These are phyloP conservation scores for Sphagnum fallax DNA, from an alignment of 228 moss, liverwort and hornwort species.

Conservation along the genomic window DNA sequence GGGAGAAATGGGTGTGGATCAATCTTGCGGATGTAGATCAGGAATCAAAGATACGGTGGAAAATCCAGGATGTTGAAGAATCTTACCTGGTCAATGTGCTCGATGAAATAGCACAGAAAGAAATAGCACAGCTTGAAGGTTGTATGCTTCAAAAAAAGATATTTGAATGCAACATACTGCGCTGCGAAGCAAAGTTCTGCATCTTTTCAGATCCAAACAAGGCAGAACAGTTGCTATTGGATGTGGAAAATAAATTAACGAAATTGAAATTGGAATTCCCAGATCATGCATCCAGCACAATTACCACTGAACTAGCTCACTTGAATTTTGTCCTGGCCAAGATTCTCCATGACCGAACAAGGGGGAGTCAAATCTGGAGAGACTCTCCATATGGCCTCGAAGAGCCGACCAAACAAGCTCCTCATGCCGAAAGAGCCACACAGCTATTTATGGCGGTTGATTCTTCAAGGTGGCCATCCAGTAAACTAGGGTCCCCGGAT, in stretches of 20 bases:
- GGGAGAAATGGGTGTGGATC: conserved; percentile 24
- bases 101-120: conserved; percentile 1
- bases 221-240: background rate
- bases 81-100: background rate
- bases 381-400: background rate
- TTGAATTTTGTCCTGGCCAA: background rate
- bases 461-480: background rate
- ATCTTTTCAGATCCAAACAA: background rate
- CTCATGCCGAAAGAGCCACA: background rate
- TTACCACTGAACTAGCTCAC: background rate
- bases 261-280: background rate
- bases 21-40: background rate
- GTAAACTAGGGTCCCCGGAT: background rate
- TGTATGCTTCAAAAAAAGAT: background rate
- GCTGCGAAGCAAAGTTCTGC: background rate
- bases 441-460: background rate
- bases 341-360: background rate
- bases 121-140: background rate
- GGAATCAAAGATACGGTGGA: conserved; percentile 4
- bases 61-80: background rate
- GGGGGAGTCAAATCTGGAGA: conserved; percentile 1
- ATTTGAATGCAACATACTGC: background rate
- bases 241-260: background rate
- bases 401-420: background rate
- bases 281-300: background rate